Percentiles rank a stretch among this genome's conserved stretches.
These are phyloP conservation scores for Tolypocladium nubicola DNA, from an alignment of 2,329 filamentous ascomycete species.

Conservation along the genomic window DNA sequence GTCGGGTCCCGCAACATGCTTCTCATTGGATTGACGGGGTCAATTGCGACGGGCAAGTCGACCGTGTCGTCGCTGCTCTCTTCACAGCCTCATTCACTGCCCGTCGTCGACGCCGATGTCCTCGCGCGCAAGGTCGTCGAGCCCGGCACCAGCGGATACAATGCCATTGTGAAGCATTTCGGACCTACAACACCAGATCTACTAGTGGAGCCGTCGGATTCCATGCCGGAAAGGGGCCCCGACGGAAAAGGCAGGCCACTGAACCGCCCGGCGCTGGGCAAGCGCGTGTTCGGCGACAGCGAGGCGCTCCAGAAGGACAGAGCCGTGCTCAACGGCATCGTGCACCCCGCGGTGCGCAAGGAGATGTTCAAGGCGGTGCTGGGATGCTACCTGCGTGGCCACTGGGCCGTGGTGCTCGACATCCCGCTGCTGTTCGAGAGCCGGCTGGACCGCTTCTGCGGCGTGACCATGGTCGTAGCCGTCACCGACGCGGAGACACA, in stretches of 20 bases:
- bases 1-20: constrained; percentile 35
- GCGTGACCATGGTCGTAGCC: constrained; percentile 76
- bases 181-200: constrained; percentile 75
- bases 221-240: constrained; percentile 42
- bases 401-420: constrained; percentile 87
- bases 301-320: constrained; percentile 62
- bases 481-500: constrained; percentile 72
- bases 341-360: constrained; percentile 79
- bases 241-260: constrained; percentile 60
- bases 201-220: constrained; percentile 48
- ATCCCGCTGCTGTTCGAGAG: constrained; percentile 88
- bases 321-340: constrained; percentile 73
- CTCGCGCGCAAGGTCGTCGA: constrained; percentile 90
- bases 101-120: constrained; percentile 88
- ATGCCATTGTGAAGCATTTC: constrained; percentile 74
- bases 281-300: constrained; percentile 74
- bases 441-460: constrained; percentile 75
- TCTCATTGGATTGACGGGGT: constrained; percentile 90
- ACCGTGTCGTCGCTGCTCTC: constrained; percentile 82
- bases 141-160: constrained; percentile 77
- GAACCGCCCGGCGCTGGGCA: constrained; percentile 76
- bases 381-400: constrained; percentile 60
- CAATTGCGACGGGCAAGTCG: constrained; percentile 96
- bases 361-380: constrained; percentile 72
- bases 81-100: constrained; percentile 70